These are phyloP conservation scores for Thermothielavioides terrestris DNA, from an alignment of 495 filamentous ascomycete genomes.

Conservation along the genomic window DNA sequence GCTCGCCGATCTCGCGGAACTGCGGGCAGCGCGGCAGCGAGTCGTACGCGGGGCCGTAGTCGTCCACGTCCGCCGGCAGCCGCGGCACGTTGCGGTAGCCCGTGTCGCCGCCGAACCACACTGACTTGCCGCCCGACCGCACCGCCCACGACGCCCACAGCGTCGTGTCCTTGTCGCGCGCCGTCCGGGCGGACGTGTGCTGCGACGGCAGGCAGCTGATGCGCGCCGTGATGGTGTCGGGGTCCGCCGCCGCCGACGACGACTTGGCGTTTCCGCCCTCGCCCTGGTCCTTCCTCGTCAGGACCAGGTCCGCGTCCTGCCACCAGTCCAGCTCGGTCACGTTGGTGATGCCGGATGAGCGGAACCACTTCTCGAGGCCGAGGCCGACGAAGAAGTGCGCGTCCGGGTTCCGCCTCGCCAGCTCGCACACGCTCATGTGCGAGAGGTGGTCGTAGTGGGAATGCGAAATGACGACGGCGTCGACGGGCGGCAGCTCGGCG, in stretches of 20 bases:
- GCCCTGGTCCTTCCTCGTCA: constrained; percentile 43
- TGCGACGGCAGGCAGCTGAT: constrained; percentile 82
- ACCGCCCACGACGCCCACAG: constrained; percentile 87
- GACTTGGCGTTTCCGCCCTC: constrained; percentile 5
- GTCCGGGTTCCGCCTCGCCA: constrained; percentile 63
- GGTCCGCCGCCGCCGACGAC: neutral
- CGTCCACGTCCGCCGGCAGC: constrained; percentile 48
- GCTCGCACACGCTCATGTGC: constrained; percentile 59
- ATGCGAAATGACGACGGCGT: constrained; percentile 86
- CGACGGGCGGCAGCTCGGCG: constrained; percentile 71
- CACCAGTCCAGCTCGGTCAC: constrained; percentile 96
- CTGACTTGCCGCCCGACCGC: constrained; percentile 60
- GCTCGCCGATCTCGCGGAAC: constrained; percentile 76
- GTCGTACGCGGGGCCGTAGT: constrained; percentile 59
- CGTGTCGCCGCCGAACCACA: constrained; percentile 70
- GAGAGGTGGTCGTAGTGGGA: constrained; percentile 94
- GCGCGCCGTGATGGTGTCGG: constrained; percentile 54
- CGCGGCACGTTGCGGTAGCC: constrained; percentile 82
- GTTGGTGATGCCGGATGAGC: constrained; percentile 52
- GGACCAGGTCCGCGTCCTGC: constrained; percentile 66
- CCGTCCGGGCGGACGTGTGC: constrained; percentile 62
- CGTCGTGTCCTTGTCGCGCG: constrained; percentile 62
- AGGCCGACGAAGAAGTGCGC: constrained; percentile 85
- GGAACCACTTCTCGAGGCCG: constrained; percentile 85
- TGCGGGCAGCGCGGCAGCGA: constrained; percentile 72